These are phyloP conservation scores for Paraphaeosphaeria sporulosa DNA, from an alignment of 2,329 filamentous ascomycete species.

Conservation along the genomic window DNA sequence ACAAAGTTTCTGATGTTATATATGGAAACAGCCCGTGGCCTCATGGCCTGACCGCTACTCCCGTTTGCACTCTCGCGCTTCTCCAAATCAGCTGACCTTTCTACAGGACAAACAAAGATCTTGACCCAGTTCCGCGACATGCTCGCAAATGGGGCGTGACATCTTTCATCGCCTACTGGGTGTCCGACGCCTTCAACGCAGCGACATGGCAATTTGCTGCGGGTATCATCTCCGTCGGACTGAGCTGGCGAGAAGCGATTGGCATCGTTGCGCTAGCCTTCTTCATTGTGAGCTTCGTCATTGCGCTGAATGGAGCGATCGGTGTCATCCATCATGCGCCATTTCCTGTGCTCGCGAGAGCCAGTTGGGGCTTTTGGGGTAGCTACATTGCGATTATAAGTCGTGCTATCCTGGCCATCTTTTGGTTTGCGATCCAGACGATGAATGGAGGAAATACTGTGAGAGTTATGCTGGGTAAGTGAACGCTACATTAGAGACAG, in stretches of 20 bases:
- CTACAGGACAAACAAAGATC: conserved; percentile 56
- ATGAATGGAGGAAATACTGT: conserved; percentile 67
- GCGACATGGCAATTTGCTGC: conserved; percentile 62
- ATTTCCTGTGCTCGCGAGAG: conserved; percentile 64
- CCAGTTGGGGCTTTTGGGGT: conserved; percentile 66
- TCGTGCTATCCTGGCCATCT: conserved; percentile 62
- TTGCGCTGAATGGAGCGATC: conserved; percentile 65
- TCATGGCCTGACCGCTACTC: too few species aligned
- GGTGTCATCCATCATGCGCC: conserved; percentile 59
- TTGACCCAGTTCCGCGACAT: conserved; percentile 57
- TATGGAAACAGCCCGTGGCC: too few species aligned
- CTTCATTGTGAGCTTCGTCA: conserved; percentile 65
- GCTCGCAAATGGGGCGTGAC: conserved; percentile 56
- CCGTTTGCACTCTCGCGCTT: too few species aligned
- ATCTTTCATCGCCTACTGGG: conserved; percentile 60
- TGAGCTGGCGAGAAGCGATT: conserved; percentile 64
- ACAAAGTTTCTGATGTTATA: too few species aligned
- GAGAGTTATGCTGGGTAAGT: conserved; percentile 56
- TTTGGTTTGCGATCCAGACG: conserved; percentile 73
- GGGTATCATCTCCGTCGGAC: conserved; percentile 51
- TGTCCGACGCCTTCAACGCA: conserved; percentile 60
- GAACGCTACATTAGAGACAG: neutral
- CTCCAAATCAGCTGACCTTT: too few species aligned
- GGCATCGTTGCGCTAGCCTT: conserved; percentile 61
- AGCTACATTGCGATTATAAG: conserved; percentile 63